These are phyloP conservation scores for Botryotinia calthae DNA, from an alignment of 2,329 filamentous ascomycete genomes.

Conservation along the genomic window DNA sequence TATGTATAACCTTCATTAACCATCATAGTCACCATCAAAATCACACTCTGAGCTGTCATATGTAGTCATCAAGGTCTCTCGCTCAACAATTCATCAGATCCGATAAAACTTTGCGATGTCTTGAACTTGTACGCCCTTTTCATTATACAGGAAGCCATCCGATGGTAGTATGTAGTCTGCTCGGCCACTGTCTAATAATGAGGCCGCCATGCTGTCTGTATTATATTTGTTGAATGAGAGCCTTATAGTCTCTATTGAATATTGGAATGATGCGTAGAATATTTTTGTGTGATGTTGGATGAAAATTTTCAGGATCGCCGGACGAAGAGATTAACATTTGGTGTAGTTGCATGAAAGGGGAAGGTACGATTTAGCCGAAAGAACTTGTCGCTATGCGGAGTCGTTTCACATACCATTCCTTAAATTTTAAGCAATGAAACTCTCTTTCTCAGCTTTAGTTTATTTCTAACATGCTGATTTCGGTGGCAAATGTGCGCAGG, in stretches of 20 bases:
- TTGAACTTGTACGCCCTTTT: background rate
- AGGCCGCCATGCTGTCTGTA: background rate
- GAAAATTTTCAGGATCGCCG: background rate
- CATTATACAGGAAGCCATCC: background rate
- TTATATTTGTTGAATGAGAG: background rate
- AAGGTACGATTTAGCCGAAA: background rate
- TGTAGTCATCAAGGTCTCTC: background rate
- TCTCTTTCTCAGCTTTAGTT: rapidly evolving
- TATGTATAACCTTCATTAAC: too few relatives aligned
- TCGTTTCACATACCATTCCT: background rate
- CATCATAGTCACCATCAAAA: too few relatives aligned
- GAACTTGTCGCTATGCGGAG: too few relatives aligned
- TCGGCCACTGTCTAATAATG: too few relatives aligned
- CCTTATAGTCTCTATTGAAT: background rate
- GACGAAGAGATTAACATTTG: background rate
- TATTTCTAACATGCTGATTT: background rate
- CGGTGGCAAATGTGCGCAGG: background rate
- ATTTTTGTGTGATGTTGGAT: background rate
- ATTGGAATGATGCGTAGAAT: background rate
- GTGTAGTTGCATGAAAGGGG: background rate
- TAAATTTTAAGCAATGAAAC: background rate
- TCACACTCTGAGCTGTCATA: background rate
- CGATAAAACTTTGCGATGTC: background rate
- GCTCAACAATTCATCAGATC: background rate
- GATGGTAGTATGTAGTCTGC: background rate